Conservation (phyloP, 805 yeast species). For the Allodekkera sacchari region DNA sequence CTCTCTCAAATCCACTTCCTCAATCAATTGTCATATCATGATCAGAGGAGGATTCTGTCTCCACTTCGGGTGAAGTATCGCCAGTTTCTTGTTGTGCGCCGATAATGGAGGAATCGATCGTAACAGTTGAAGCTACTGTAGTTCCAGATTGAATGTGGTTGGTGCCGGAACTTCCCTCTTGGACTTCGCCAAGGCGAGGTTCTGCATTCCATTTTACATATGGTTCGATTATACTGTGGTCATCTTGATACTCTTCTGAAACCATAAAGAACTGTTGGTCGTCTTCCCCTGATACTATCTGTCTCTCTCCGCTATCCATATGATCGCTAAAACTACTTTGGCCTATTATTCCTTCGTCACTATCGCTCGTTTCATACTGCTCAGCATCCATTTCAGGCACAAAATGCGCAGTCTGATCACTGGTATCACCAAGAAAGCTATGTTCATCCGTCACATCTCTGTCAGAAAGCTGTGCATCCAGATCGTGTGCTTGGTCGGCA, state of each 20-base stretch:
- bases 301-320: constrained; percentile 1
- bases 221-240: constrained; percentile 24
- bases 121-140: constrained; percentile 1
- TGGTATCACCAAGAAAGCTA: constrained; percentile 2
- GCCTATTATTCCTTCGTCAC: constrained; percentile 12
- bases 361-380: constrained; percentile 20
- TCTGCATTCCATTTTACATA: constrained; percentile 3
- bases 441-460: constrained; percentile 28
- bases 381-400: constrained; percentile 15
- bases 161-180: no score
- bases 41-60: constrained; percentile 13
- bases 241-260: constrained; percentile 29
- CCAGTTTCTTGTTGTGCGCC: constrained; percentile 7
- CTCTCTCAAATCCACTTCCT: no score
- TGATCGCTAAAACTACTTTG: constrained; percentile 8
- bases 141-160: constrained; percentile 8
- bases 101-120: background rate
- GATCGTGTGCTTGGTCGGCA: constrained; percentile 20
- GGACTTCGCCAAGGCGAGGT: no score
- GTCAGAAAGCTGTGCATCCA: constrained; percentile 40
- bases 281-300: background rate
- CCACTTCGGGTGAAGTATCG: constrained; percentile 12
- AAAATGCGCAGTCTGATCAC: constrained; percentile 2
- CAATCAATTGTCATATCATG: constrained; percentile 25
- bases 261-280: constrained; percentile 23